Conservation (phyloP, 2,329 filamentous ascomycete genomes). For the Hypoxylon sp. region DNA sequence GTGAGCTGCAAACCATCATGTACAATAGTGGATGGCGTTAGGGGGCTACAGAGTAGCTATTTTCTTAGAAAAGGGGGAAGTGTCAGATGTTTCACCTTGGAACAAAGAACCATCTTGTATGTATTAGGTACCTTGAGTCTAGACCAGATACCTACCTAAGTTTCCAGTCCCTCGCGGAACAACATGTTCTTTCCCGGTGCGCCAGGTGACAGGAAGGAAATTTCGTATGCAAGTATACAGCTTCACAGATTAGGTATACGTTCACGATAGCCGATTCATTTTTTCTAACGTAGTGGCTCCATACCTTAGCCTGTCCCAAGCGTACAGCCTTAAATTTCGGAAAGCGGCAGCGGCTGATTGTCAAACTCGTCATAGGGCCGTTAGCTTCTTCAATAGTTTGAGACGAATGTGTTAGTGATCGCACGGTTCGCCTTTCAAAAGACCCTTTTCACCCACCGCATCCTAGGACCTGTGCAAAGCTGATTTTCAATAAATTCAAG, state of each 20-base stretch:
- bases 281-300: not conserved
- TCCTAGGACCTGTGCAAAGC: not conserved
- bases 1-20: slow-evolving; percentile 12
- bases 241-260: not conserved
- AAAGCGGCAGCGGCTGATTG: slow-evolving; percentile 5
- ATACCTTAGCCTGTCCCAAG: not conserved
- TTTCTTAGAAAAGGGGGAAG: not conserved
- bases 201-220: no score
- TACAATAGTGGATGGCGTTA: slow-evolving; percentile 19
- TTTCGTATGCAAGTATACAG: not conserved
- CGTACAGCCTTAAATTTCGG: not conserved
- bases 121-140: no score
- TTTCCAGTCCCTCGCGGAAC: no score
- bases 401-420: not conserved
- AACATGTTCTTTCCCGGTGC: no score
- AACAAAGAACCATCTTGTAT: no score
- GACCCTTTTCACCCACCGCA: not conserved
- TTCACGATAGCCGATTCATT: not conserved
- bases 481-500: not conserved
- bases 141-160: no score
- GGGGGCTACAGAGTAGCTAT: not conserved
- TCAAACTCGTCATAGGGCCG: slow-evolving; percentile 2
- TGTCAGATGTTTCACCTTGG: no score
- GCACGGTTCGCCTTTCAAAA: slow-evolving; percentile 18
- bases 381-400: slow-evolving; percentile 22